Percentiles rank a stretch among this genome's conserved stretches.
Conservation (phyloP, 345 rosid species). For the Eutrema yunnanense region DNA sequence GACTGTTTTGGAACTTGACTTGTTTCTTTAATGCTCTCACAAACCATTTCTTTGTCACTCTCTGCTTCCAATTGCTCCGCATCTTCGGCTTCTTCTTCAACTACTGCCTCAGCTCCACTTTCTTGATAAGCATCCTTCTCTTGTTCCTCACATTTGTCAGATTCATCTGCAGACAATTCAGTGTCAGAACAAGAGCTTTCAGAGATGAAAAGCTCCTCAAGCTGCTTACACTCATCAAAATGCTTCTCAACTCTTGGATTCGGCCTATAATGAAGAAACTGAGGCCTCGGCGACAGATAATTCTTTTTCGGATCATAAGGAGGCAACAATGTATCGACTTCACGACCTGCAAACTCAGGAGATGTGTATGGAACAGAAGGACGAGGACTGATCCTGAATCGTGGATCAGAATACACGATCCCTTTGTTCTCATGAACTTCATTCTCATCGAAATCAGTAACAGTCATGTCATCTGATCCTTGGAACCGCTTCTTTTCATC, state of each 20-base stretch:
- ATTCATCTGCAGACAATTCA: conserved; percentile 44
- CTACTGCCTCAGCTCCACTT: conserved; percentile 17
- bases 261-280: conserved; percentile 53
- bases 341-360: conserved; percentile 47
- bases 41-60: conserved; percentile 23
- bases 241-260: conserved; percentile 48
- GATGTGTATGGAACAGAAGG: conserved; percentile 27
- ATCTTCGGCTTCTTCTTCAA: conserved; percentile 4
- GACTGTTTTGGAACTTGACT: conserved; percentile 30
- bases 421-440: conserved; percentile 28
- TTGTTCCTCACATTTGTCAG: conserved; percentile 40
- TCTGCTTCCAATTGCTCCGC: conserved; percentile 12
- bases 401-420: conserved; percentile 40
- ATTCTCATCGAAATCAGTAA: conserved; percentile 29
- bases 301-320: conserved; percentile 59
- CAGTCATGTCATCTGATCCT: conserved; percentile 27
- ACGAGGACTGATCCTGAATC: conserved; percentile 38
- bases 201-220: conserved; percentile 43
- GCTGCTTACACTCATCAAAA: conserved; percentile 36
- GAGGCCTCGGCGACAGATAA: conserved; percentile 63
- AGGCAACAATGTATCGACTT: conserved; percentile 47
- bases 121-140: conserved; percentile 15
- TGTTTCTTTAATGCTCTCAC: conserved; percentile 23
- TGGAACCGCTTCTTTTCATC: conserved; percentile 18
- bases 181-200: conserved; percentile 44